Conservation (phyloP, 768 basidiomycete genomes). For the Lactarius evosmus region DNA sequence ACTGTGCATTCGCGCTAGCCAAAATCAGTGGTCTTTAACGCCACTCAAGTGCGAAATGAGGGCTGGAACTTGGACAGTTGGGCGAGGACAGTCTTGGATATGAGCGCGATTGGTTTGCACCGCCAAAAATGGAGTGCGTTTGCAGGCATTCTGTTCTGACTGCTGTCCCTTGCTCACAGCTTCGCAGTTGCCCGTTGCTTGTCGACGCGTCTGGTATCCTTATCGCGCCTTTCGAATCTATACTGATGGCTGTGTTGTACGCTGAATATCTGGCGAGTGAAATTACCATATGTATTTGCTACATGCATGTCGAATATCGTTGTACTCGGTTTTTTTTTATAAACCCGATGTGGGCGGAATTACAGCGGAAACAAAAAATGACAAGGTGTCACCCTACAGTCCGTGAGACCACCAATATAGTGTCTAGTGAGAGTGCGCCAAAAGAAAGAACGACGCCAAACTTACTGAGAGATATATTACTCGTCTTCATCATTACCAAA, state of each 20-base stretch:
- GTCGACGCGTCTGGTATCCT: slow-evolving; percentile 26
- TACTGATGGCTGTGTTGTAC: slow-evolving; percentile 30
- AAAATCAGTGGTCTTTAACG: slow-evolving; percentile 38
- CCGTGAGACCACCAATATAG: not conserved
- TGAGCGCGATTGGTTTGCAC: slow-evolving; percentile 41
- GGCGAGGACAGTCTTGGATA: slow-evolving; percentile 41
- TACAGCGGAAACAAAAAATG: not conserved
- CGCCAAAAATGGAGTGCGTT: slow-evolving; percentile 49
- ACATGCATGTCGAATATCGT: not conserved
- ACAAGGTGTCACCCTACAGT: not conserved
- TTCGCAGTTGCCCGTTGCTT: slow-evolving; percentile 28
- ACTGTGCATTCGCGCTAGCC: slow-evolving; percentile 32
- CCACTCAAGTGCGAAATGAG: slow-evolving; percentile 37
- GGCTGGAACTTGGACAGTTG: slow-evolving; percentile 30
- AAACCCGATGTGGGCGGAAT: not conserved
- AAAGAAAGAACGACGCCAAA: too few species aligned
- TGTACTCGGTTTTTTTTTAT: not conserved
- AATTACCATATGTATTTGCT: not conserved
- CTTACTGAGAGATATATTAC: not conserved
- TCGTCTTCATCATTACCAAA: slow-evolving; percentile 12
- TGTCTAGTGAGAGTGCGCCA: not conserved
- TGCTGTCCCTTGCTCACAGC: not conserved
- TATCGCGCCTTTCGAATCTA: slow-evolving; percentile 27
- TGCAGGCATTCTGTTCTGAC: not conserved
- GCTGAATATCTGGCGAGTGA: slow-evolving; percentile 15